Base-by-base conservation (phyloP, 805 yeast genomes). In the Saccharomycopsis microspora region DNA sequence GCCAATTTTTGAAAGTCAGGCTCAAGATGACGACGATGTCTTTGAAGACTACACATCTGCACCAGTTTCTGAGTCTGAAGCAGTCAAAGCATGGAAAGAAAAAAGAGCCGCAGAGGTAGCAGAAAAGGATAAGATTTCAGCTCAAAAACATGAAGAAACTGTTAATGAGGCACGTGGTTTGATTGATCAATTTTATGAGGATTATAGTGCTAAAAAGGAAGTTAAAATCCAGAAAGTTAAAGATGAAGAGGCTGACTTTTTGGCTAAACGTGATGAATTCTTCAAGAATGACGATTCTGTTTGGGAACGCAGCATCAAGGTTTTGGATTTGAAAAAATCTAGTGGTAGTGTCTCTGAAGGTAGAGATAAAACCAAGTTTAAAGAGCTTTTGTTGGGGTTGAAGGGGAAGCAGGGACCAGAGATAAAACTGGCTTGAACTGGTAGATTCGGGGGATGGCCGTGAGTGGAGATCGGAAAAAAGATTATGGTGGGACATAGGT, bases 361-460 rank as follows among this genome's bases (percentile, higher is more conserved):
- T 34, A 72, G 82, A 60, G 89, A 84, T 62, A 82, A 82, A 69
- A 64, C 82, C 5, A 72, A 85, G 54, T 83, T 84, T 66, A 77
- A 78, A 59, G 82, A 75, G 54, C 70, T 84, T 52, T 70, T 84
- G 59, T 65, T 67, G 48, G 76, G 78, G 53, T 71, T 84, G 58
- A 79, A 80, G 68, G 85, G 81, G 39, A 84, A 83, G 56, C 19
- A 19, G 19, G 19, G 19, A 19, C 19, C 19, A 19, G 19, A 19
- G 19, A 19, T 19, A 19, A 19, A 19, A 19, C 19, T 19, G 19
- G 19, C 19, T 19, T 19, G 19, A 19, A 19, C 19, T 19, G 19
- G 19, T 19, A 19, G 19, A 19, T 19, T 19, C 19, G 19, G 19
- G 19, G 19, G 19, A 19, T 19, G 19, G 2, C 19, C 19, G 19